Base-by-base conservation (phyloP, 495 filamentous ascomycete species). In the Talaromyces nanjingensis region DNA sequence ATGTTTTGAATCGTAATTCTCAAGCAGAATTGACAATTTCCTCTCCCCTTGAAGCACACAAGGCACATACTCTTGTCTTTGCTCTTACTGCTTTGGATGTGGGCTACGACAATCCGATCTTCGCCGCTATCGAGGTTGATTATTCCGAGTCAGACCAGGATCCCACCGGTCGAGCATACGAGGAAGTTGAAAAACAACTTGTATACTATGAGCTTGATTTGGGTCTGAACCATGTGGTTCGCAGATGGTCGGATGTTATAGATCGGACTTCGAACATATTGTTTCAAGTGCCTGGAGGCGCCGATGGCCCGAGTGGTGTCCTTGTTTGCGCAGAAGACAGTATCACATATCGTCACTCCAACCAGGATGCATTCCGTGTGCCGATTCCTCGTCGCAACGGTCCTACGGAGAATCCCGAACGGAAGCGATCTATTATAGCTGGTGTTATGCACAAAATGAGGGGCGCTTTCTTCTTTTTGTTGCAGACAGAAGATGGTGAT, bases 121-220 rank as follows among this genome's bases (percentile, higher is more conserved):
- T 98, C 68, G 96, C 96, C 57, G 90, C 91, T 4, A 83, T 99
- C 4, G 96, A 99, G 73, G 84, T 96, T 11, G 93, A 98, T 69
- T 98, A 96, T 70, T 84, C 88, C 2, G 92, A 97, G 70, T 86
- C 87, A 4, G 96, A 99, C 68, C 89, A 93, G 74, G 96, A 99
- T 73, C 84, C 92, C 0, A 89, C 91, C 2, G 96, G 93, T 20
- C 82, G 89, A 71, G 93, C 92, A 25, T 89, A 84, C 66, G 80
- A 89, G 53, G 87, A 94, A 64, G 78, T 90, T 47, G 92, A 98
- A 73, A 97, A 96, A 66, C 85, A 87, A 64, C 76, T 99, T 24
- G 93, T 97, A 0, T 99, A 97, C 71, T 99, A 99, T 66, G 93
- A 98, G 76, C 86, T 98, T 12, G 94, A 99, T 72, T 82, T 99